These are phyloP conservation scores for Oryza coarctata DNA, from an alignment of 176 grass and related monocot species.

Conservation along the genomic window DNA sequence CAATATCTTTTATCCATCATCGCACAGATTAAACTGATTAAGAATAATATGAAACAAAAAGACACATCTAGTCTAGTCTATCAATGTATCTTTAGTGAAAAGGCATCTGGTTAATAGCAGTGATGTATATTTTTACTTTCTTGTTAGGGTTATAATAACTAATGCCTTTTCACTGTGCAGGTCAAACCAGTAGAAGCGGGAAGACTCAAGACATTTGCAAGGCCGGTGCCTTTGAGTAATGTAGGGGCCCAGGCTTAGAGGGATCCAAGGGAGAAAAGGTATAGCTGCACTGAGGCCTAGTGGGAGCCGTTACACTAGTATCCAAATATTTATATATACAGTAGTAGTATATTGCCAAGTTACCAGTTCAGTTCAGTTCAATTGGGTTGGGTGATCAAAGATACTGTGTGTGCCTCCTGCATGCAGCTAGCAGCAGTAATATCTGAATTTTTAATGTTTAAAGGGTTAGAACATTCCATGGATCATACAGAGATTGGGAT, in stretches of 20 bases:
- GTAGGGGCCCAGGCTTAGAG: constrained; percentile 52
- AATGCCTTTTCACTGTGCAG: constrained; percentile 37
- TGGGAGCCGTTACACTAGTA: constrained; percentile 42
- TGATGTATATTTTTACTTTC: neutral
- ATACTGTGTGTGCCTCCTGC: constrained; percentile 41
- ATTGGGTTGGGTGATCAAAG: constrained; percentile 19
- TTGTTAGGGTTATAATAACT: constrained; percentile 4
- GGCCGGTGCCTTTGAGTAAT: constrained; percentile 45
- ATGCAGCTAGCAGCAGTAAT: constrained; percentile 5
- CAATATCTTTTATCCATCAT: neutral
- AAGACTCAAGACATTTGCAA: constrained; percentile 3
- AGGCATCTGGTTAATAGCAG: neutral
- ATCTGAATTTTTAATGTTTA: constrained; percentile 29
- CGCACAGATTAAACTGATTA: neutral
- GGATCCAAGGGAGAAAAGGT: constrained; percentile 48
- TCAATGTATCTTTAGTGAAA: neutral
- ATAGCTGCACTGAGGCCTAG: constrained; percentile 4
- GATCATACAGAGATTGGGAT: constrained; percentile 32
- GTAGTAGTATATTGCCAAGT: constrained; percentile 18
- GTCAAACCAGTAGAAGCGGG: constrained; percentile 41
- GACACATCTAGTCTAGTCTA: neutral
- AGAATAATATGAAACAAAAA: neutral
- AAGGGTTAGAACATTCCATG: constrained; percentile 43
- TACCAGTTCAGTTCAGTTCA: constrained; percentile 1
- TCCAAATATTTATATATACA: neutral